These are phyloP conservation scores for Porogramme epimiltina DNA, from an alignment of 1,284 basidiomycete genomes.

Conservation along the genomic window DNA sequence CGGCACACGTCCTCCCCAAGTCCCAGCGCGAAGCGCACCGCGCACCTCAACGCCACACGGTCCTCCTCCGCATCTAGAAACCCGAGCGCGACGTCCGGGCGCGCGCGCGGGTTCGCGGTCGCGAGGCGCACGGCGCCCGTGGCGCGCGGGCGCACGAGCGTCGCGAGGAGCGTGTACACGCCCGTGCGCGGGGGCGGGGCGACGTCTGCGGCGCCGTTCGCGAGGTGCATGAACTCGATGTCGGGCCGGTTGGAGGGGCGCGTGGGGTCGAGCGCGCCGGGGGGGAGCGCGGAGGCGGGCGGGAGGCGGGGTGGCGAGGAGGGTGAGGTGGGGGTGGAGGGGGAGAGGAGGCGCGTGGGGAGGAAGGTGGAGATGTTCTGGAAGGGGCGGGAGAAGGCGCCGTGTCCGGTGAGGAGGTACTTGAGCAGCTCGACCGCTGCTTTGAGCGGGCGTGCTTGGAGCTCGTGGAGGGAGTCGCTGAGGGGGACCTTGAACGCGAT, in stretches of 20 bases:
- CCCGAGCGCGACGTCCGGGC: slow-evolving; percentile 33
- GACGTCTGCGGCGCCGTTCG: slow-evolving; percentile 14
- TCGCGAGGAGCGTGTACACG: slow-evolving; percentile 32
- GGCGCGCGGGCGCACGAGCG: slow-evolving; percentile 34
- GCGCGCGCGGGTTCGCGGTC: slow-evolving; percentile 33
- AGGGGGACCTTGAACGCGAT: slow-evolving; percentile 31
- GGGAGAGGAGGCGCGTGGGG: slow-evolving; percentile 27
- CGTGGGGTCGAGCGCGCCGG: slow-evolving; percentile 21
- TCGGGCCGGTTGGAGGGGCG: slow-evolving; percentile 33
- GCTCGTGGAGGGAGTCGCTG: slow-evolving; percentile 26
- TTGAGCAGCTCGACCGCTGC: slow-evolving; percentile 30
- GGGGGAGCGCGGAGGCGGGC: too few species aligned
- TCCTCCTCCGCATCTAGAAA: slow-evolving; percentile 31
- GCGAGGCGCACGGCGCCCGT: slow-evolving; percentile 35
- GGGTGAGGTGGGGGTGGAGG: not conserved
- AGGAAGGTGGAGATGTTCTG: slow-evolving; percentile 31
- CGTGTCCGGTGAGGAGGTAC: slow-evolving; percentile 32
- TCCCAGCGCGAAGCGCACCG: slow-evolving; percentile 27
- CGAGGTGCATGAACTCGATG: slow-evolving; percentile 38
- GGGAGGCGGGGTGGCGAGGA: slow-evolving; percentile 1
- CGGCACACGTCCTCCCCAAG: slow-evolving; percentile 32
- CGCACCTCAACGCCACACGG: slow-evolving; percentile 24
- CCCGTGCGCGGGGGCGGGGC: slow-evolving; percentile 21
- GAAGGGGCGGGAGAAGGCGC: slow-evolving; percentile 33
- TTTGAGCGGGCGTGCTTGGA: slow-evolving; percentile 17